Evolutionary conservation across 805 yeast species (phyloP).

Genomic region (Candida gorgasii): DNA sequence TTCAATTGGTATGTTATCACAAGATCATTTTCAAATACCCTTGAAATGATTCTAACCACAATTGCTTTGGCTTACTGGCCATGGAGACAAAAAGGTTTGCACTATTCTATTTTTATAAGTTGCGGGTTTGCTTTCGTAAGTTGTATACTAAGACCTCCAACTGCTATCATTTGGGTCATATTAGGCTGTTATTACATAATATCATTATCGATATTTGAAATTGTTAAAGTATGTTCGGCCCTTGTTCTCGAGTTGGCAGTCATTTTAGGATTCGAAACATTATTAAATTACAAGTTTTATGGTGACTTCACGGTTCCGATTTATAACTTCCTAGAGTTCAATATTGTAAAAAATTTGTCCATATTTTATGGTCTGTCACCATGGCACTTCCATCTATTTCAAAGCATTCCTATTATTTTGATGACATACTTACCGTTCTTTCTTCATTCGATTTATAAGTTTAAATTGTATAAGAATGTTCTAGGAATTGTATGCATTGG

Average conservation of each 20-base stretch:
- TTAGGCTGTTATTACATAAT: slow-evolving; percentile 45
- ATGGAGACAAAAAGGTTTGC: slow-evolving; percentile 37
- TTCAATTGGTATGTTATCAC: slow-evolving; percentile 83
- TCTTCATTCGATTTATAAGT: slow-evolving; percentile 22
- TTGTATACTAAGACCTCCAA: slow-evolving; percentile 83
- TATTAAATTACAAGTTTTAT: slow-evolving; percentile 64
- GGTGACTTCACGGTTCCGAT: slow-evolving; percentile 59
- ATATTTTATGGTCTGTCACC: slow-evolving; percentile 84
- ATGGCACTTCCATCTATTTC: slow-evolving; percentile 79
- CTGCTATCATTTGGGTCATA: slow-evolving; percentile 71
- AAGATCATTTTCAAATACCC: slow-evolving; percentile 81
- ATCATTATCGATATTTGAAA: neutral
- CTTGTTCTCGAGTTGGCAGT: slow-evolving; percentile 20
- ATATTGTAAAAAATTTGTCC: slow-evolving; percentile 70
- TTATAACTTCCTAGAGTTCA: slow-evolving; percentile 72
- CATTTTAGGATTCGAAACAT: slow-evolving; percentile 33
- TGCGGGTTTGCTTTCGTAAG: slow-evolving; percentile 57
- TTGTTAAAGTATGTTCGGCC: slow-evolving; percentile 18
- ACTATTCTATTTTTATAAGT: slow-evolving; percentile 23
- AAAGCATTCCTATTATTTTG: slow-evolving; percentile 77
- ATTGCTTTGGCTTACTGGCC: slow-evolving; percentile 74
- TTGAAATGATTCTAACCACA: slow-evolving; percentile 73
- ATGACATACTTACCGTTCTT: slow-evolving; percentile 68
- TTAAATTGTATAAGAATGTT: slow-evolving; percentile 14
- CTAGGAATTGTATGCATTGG: slow-evolving; percentile 30